Evolutionary conservation across 1,284 basidiomycete genomes (phyloP), one percentile per base, ranked within the genome.

Genomic region (Fomitopsis schrenkii): DNA sequence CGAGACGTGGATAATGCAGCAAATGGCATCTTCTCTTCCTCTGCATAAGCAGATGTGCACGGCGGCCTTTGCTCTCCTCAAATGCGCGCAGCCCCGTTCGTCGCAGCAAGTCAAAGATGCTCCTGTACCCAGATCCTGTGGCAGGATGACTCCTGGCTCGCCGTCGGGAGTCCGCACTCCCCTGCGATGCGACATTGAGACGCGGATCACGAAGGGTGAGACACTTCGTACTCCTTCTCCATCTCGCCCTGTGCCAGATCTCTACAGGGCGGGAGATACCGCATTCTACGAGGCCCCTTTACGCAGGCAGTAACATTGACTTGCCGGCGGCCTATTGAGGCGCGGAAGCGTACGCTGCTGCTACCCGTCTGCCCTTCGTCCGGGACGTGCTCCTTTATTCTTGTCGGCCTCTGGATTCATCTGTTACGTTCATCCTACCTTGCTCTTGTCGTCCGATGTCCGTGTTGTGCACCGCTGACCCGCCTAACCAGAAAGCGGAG

Each of bases 401-500:
- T 6, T 33, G 48, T 33, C 26, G 48, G 1, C 48, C 30, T 50
- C 48, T 50, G 15, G 48, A 17, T 15, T 33, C 28, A 50, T 15
- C 26, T 12, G 48, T 50, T 50, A 50, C 48, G 48, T 50, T 14
- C 33, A 26, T 33, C 12, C 28, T 12, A 22, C 19, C 35, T 54
- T 38, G 19, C 14, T 38, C 36, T 19, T 54, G 19, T 36, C 3
- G 19, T 54, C n/a, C 35, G 35, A 44, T n/a, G 40, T 26, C 33
- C 41, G 75, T 73, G 64, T 74, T 75, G 72, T 15, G 65, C 59
- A 75, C 67, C 63, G 30, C 62, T 65, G 48, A 66, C 58, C n/a
- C 38, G 58, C 14, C 30, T 58, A 14, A 64, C 61, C 64, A 97
- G 95, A 84, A 91, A 71, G 91, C 94, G 30, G 85, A 91, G 63